These are phyloP conservation scores for Cerrena zonata DNA, from an alignment of 1,284 basidiomycete genomes.

Conservation along the genomic window DNA sequence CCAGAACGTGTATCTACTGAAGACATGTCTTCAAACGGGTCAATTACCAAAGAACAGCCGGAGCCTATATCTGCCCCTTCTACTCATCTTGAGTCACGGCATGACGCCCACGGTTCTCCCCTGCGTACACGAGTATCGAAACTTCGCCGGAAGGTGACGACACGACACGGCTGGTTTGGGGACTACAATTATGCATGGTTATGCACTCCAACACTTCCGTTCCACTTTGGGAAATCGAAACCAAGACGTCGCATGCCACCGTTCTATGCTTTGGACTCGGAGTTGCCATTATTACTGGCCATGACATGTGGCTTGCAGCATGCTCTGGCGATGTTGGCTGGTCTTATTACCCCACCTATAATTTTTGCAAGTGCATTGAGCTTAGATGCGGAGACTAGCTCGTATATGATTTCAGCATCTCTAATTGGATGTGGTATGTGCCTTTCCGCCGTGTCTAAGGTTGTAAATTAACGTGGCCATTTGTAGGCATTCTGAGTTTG, in stretches of 20 bases:
- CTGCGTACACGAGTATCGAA: slow-evolving; percentile 4
- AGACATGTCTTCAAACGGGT: slow-evolving; percentile 13
- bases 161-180: slow-evolving; percentile 66
- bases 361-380: slow-evolving; percentile 67
- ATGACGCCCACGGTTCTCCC: too few species aligned
- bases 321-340: slow-evolving; percentile 77
- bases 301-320: slow-evolving; percentile 71
- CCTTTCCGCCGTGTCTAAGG: slow-evolving; percentile 16
- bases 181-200: slow-evolving; percentile 75
- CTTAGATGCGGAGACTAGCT: slow-evolving; percentile 50
- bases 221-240: slow-evolving; percentile 27
- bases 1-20: too few species aligned
- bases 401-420: slow-evolving; percentile 79
- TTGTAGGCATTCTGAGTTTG: slow-evolving; percentile 60
- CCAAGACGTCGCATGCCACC: slow-evolving; percentile 44
- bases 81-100: not conserved
- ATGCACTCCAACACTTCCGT: slow-evolving; percentile 61
- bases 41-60: slow-evolving; percentile 22
- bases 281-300: slow-evolving; percentile 65
- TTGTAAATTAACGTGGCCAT: not conserved
- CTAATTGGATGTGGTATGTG: slow-evolving; percentile 67
- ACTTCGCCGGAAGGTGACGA: slow-evolving; percentile 35
- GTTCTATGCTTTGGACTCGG: slow-evolving; percentile 67
- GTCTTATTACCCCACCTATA: slow-evolving; percentile 60
- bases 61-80: slow-evolving; percentile 14